Evolutionary conservation across 352 stramenopile species (phyloP).

Genomic region (Halophytophthora polymorphica): DNA sequence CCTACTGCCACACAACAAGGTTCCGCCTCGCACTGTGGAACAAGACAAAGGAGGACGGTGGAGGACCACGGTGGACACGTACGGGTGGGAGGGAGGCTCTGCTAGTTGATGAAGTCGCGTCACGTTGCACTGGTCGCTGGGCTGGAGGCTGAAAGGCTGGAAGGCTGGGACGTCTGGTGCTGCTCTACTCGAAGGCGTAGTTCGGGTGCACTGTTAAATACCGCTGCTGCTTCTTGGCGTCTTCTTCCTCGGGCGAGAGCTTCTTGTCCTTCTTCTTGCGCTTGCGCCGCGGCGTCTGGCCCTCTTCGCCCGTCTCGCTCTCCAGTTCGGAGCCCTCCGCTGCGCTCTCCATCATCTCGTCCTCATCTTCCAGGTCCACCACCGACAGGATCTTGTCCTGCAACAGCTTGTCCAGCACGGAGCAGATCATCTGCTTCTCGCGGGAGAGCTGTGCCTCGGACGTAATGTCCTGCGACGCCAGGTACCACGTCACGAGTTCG

Average conservation of each 20-base stretch:
- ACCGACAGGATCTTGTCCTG: slow-evolving; percentile 74
- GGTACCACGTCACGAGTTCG: slow-evolving; percentile 82
- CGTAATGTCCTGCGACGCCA: slow-evolving; percentile 81
- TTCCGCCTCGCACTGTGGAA: too few relatives aligned
- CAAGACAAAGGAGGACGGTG: too few relatives aligned
- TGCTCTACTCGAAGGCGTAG: slow-evolving; percentile 77
- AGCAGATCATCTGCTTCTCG: slow-evolving; percentile 83
- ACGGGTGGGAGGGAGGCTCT: too few relatives aligned
- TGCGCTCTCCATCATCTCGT: slow-evolving; percentile 16
- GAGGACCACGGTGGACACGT: too few relatives aligned
- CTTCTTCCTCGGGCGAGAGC: slow-evolving; percentile 41
- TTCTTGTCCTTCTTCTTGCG: slow-evolving; percentile 27
- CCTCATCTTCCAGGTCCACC: slow-evolving; percentile 60
- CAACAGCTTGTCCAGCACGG: slow-evolving; percentile 79
- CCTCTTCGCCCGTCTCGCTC: slow-evolving; percentile 20
- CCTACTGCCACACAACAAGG: too few relatives aligned
- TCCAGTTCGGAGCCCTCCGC: slow-evolving; percentile 14
- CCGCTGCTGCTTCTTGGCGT: slow-evolving; percentile 58
- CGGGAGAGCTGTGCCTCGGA: slow-evolving; percentile 73
- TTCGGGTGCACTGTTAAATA: slow-evolving; percentile 82
- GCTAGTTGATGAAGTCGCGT: too few relatives aligned
- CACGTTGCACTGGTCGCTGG: too few relatives aligned
- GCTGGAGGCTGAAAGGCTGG: too few relatives aligned
- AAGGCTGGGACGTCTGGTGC: too few relatives aligned
- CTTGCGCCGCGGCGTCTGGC: slow-evolving; percentile 5